Conservation (phyloP, 2,329 filamentous ascomycete genomes). For the Thyridium curvatum region DNA sequence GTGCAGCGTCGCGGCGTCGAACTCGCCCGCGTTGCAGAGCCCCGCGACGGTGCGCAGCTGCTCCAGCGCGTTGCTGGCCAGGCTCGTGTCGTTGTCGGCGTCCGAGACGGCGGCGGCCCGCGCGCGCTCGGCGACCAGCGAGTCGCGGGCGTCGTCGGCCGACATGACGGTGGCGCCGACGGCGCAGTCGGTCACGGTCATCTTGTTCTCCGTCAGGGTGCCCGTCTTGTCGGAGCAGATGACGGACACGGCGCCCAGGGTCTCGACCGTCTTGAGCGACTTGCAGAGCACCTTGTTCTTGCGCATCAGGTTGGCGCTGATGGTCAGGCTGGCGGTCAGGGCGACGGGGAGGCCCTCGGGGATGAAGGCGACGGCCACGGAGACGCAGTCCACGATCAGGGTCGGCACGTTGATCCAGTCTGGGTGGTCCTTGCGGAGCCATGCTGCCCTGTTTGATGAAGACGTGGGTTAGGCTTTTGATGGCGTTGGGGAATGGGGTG, state of each 20-base stretch:
- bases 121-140: constrained; percentile 17
- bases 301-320: constrained; percentile 70
- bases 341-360: constrained; percentile 69
- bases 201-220: constrained; percentile 63
- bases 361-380: constrained; percentile 68
- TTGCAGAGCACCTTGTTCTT: constrained; percentile 76
- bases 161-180: constrained; percentile 46
- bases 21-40: constrained; percentile 70
- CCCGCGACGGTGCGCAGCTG: constrained; percentile 57
- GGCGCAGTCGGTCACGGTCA: constrained; percentile 65
- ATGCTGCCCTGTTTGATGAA: constrained; percentile 55
- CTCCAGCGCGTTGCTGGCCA: constrained; percentile 35
- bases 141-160: constrained; percentile 42
- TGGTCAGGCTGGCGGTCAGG: constrained; percentile 64
- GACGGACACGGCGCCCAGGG: constrained; percentile 64
- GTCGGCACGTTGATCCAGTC: constrained; percentile 66
- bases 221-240: constrained; percentile 77
- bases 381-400: constrained; percentile 68
- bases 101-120: constrained; percentile 1
- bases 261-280: constrained; percentile 72
- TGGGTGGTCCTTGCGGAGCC: constrained; percentile 60
- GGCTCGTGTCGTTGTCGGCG: constrained; percentile 6
- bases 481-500: constrained; percentile 16
- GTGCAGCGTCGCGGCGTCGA: constrained; percentile 58
- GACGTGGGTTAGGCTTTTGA: not conserved